Conservation (phyloP, 495 filamentous ascomycete genomes). For the Lindgomyces ingoldianus region DNA sequence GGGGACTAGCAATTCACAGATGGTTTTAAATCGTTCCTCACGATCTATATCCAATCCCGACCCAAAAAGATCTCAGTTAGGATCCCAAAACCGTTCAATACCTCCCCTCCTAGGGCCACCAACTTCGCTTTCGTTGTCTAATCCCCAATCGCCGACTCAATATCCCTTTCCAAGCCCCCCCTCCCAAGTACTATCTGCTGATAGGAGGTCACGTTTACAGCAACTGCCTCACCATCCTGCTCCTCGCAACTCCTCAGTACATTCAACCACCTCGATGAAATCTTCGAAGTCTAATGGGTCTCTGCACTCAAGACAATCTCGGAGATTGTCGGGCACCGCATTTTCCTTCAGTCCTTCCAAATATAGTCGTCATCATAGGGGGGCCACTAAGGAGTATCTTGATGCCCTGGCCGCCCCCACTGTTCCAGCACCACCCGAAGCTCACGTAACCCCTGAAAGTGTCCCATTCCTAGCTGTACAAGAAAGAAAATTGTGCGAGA, state of each 20-base stretch:
- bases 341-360: no score
- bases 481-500: constrained; percentile 11
- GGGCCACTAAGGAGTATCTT: constrained; percentile 20
- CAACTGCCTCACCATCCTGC: not conserved
- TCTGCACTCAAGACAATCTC: not conserved
- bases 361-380: not conserved
- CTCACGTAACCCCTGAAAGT: constrained; percentile 5
- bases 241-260: not conserved
- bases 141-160: not conserved
- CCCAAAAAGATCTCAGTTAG: not conserved
- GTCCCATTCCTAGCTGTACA: constrained; percentile 12
- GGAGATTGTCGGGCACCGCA: not conserved
- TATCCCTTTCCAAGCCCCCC: not conserved
- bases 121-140: not conserved
- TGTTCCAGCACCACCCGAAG: constrained; percentile 10
- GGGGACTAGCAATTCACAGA: not conserved
- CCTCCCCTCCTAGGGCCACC: not conserved
- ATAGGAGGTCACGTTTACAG: not conserved
- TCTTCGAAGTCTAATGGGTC: constrained; percentile 2
- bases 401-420: constrained; percentile 19
- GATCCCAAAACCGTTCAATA: not conserved
- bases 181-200: not conserved
- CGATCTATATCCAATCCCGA: not conserved
- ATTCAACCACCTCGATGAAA: not conserved
- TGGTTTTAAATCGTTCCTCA: not conserved